Percentiles rank a stretch among this genome's conserved stretches.
Conservation (phyloP, 2,329 filamentous ascomycete genomes). For the Graphilbum fragrans region DNA sequence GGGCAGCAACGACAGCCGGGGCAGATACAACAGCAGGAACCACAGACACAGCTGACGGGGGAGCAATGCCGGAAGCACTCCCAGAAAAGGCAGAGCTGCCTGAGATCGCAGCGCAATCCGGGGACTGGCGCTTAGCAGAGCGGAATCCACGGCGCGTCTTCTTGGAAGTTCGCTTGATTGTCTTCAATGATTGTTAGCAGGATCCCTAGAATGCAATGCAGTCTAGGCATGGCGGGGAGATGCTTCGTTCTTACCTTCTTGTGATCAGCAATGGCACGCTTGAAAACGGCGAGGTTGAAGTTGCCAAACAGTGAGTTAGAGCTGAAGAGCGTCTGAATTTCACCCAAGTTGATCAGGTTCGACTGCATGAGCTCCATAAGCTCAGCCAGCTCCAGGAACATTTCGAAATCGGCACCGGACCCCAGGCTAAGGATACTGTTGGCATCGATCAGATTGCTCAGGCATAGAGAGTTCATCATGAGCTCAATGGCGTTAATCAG, state of each 20-base stretch:
- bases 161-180: slow-evolving; percentile 11
- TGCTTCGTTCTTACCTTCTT: slow-evolving; percentile 15
- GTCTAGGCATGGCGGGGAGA: too few species aligned
- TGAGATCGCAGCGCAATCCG: background rate
- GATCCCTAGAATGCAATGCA: too few species aligned
- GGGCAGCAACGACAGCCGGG: slow-evolving; percentile 4
- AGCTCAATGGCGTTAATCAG: slow-evolving; percentile 18
- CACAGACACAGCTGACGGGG: slow-evolving; percentile 3
- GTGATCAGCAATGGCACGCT: slow-evolving; percentile 15
- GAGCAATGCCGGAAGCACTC: background rate
- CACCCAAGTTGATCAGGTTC: slow-evolving; percentile 15
- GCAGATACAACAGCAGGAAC: slow-evolving; percentile 1
- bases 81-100: too few species aligned
- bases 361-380: slow-evolving; percentile 18
- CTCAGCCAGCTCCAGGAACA: slow-evolving; percentile 21
- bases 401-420: slow-evolving; percentile 14
- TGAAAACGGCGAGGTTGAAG: slow-evolving; percentile 14
- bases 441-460: slow-evolving; percentile 13
- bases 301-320: slow-evolving; percentile 11
- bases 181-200: too few species aligned
- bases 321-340: slow-evolving; percentile 17
- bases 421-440: slow-evolving; percentile 12
- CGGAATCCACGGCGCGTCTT: slow-evolving; percentile 13
- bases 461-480: slow-evolving; percentile 17
- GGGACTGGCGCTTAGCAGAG: slow-evolving; percentile 13